A percentile compares a stretch with the other conserved stretches of the same genome.
phyloP scores from a whole-genome alignment of 371 early-diverging fungal genomes.

The Circinella umbellata region DNA sequence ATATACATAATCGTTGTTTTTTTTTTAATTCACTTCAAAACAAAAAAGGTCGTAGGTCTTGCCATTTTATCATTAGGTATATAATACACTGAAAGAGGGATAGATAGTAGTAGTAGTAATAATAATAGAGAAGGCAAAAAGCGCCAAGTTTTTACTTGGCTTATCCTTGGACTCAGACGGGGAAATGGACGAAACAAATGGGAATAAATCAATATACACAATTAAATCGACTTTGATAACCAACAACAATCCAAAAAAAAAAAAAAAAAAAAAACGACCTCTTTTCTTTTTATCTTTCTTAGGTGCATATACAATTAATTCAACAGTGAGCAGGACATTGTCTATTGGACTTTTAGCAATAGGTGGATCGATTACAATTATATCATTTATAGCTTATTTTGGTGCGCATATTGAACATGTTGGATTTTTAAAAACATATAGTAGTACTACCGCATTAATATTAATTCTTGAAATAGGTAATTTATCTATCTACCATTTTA shows the following conservation, averaged over 20 bases:
- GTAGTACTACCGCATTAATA: conserved; percentile 33
- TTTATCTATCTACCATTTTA: background rate
- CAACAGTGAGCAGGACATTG: conserved; percentile 26
- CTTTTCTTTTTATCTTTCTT: background rate
- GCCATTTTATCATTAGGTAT: conserved; percentile 15
- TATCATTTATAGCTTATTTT: conserved; percentile 41
- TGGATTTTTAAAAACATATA: conserved; percentile 40
- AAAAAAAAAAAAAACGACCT: too few species aligned
- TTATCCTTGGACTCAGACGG: too few species aligned
- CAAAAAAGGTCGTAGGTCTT: conserved; percentile 25
- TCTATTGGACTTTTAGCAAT: conserved; percentile 25
- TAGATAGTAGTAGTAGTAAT: background rate
- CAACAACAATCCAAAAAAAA: too few species aligned
- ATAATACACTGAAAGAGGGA: too few species aligned
- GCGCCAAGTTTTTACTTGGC: background rate
- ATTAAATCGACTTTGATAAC: too few species aligned
- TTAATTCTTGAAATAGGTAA: conserved; percentile 36
- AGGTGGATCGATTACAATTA: conserved; percentile 29
- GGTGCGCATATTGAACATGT: conserved; percentile 41
- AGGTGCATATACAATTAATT: conserved; percentile 47
- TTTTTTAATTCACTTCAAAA: conserved; percentile 3
- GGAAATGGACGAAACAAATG: too few species aligned
- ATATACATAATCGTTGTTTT: background rate
- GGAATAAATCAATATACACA: too few species aligned
- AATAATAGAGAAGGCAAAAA: background rate